These are phyloP conservation scores for Chaetomium cochliodes DNA, from an alignment of 495 filamentous ascomycete species.

Conservation along the genomic window DNA sequence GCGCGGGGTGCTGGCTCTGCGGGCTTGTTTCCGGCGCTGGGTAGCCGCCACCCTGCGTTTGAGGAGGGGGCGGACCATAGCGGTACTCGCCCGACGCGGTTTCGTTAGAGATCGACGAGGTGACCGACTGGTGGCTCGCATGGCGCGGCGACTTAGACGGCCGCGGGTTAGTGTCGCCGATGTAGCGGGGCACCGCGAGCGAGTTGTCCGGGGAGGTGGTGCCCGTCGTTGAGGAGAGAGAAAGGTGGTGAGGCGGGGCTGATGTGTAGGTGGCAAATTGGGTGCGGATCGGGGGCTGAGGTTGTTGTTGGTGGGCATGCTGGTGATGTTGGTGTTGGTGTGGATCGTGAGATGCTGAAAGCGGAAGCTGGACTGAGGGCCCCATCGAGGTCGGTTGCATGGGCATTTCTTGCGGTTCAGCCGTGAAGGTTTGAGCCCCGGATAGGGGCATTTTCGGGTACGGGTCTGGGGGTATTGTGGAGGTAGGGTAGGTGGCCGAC, in stretches of 20 bases:
- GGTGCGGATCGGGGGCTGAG: constrained; percentile 42
- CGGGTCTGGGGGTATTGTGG: constrained; percentile 44
- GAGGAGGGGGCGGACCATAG: constrained; percentile 43
- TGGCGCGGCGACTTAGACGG: constrained; percentile 55
- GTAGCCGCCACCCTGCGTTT: not conserved
- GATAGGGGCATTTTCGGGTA: constrained; percentile 51
- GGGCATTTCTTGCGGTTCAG: constrained; percentile 51
- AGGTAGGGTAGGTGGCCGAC: constrained; percentile 42
- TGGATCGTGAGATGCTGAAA: constrained; percentile 43
- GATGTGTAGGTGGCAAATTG: constrained; percentile 50
- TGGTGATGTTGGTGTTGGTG: constrained; percentile 28
- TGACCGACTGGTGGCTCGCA: constrained; percentile 47
- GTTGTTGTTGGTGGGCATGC: not conserved
- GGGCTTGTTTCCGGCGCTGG: not conserved
- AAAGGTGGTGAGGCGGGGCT: constrained; percentile 41
- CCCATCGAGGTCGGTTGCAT: constrained; percentile 49
- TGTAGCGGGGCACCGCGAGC: constrained; percentile 48
- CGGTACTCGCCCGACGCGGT: constrained; percentile 49
- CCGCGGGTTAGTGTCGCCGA: constrained; percentile 51
- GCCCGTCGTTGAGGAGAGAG: constrained; percentile 38
- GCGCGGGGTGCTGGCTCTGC: not conserved
- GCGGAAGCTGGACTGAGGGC: constrained; percentile 49
- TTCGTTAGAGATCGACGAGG: constrained; percentile 45
- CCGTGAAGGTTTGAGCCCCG: constrained; percentile 43
- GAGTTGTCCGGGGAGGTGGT: constrained; percentile 34